Evolutionary conservation across 257 asterid genomes (phyloP).

Genomic region (Eucommia ulmoides): DNA sequence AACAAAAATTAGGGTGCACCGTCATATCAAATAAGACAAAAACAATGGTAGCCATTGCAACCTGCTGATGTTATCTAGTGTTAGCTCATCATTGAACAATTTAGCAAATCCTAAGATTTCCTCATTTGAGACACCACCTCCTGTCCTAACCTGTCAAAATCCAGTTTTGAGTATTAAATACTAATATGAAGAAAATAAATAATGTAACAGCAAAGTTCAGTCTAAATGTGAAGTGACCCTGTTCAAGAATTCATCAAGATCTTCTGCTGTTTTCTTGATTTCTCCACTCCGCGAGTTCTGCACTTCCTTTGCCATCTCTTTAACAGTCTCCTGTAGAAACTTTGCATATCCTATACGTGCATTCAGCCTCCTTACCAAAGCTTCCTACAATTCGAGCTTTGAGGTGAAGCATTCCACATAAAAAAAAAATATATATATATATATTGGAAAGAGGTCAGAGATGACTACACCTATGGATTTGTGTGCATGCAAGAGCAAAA

Average conservation of each 20-base stretch:
- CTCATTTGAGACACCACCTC: slow-evolving; percentile 70
- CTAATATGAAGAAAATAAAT: too few relatives aligned
- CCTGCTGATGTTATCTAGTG: slow-evolving; percentile 92
- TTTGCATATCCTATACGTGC: slow-evolving; percentile 81
- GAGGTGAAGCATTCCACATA: too few relatives aligned
- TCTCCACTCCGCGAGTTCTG: slow-evolving; percentile 77
- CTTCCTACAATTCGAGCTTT: slow-evolving; percentile 44
- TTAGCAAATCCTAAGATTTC: slow-evolving; percentile 85
- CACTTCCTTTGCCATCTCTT: slow-evolving; percentile 89
- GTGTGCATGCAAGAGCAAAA: too few relatives aligned
- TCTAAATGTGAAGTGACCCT: too few relatives aligned
- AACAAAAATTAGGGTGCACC: too few relatives aligned
- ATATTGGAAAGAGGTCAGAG: too few relatives aligned
- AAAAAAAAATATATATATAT: slow-evolving; percentile 1
- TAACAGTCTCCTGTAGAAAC: slow-evolving; percentile 79
- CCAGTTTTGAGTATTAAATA: too few relatives aligned
- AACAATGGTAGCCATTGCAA: slow-evolving; percentile 21
- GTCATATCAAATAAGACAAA: too few relatives aligned
- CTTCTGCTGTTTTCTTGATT: slow-evolving; percentile 77
- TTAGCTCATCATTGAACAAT: slow-evolving; percentile 92
- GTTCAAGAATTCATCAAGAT: slow-evolving; percentile 67
- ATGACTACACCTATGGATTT: too few relatives aligned
- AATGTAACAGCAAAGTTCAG: too few relatives aligned
- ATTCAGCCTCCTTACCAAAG: slow-evolving; percentile 56
- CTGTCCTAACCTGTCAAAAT: slow-evolving; percentile 60